phyloP scores from a whole-genome alignment of 352 stramenopile species.

The Globisporangium paroecandrum region DNA sequence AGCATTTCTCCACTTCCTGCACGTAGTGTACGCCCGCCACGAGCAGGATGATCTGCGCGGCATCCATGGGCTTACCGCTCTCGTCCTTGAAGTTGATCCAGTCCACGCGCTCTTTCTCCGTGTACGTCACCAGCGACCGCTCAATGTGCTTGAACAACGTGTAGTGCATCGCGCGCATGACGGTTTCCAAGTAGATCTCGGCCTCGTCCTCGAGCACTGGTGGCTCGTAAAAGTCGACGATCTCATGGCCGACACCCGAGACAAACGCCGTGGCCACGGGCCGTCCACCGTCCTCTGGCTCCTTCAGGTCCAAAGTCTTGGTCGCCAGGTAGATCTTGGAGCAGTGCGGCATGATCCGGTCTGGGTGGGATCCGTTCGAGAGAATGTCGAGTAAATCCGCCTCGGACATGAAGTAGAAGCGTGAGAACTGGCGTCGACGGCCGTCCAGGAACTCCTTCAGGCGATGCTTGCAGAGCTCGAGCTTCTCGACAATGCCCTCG shows the following conservation, averaged over 20 bases:
- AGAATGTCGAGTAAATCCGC: slow-evolving; percentile 94
- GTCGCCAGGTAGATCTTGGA: slow-evolving; percentile 95
- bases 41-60: slow-evolving; percentile 94
- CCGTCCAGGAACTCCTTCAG: slow-evolving; percentile 95
- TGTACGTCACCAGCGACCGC: slow-evolving; percentile 89
- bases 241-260: slow-evolving; percentile 92
- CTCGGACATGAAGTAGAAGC: slow-evolving; percentile 92
- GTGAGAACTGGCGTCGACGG: slow-evolving; percentile 91
- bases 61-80: slow-evolving; percentile 86
- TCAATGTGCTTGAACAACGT: slow-evolving; percentile 95
- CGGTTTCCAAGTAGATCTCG: slow-evolving; percentile 96
- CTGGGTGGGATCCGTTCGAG: slow-evolving; percentile 92
- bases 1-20: slow-evolving; percentile 86
- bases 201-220: slow-evolving; percentile 94
- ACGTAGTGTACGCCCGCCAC: slow-evolving; percentile 93
- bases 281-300: slow-evolving; percentile 45
- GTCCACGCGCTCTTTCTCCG: slow-evolving; percentile 88
- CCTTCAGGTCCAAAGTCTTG: slow-evolving; percentile 88
- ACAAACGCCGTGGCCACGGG: slow-evolving; percentile 91
- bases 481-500: slow-evolving; percentile 90
- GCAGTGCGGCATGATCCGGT: slow-evolving; percentile 94
- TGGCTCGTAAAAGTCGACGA: slow-evolving; percentile 90
- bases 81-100: slow-evolving; percentile 96
- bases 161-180: slow-evolving; percentile 92
- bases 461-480: slow-evolving; percentile 93